These are phyloP conservation scores for Russula dissimulans DNA, from an alignment of 768 basidiomycete species.

Conservation along the genomic window DNA sequence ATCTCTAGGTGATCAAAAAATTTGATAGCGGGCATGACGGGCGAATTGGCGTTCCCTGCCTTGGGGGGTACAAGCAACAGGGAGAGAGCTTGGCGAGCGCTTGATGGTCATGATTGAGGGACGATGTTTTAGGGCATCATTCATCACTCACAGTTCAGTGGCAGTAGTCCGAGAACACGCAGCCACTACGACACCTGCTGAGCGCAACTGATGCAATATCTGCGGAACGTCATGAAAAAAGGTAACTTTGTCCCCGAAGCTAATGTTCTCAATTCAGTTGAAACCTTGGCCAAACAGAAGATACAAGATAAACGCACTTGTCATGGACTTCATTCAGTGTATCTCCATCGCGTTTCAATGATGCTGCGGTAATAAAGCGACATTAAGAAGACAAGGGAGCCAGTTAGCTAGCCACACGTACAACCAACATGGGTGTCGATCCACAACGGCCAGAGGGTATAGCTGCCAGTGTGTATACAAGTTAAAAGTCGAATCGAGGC, in stretches of 20 bases:
- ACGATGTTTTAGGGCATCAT: neutral
- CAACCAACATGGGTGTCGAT: conserved; percentile 70
- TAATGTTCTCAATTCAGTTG: conserved; percentile 19
- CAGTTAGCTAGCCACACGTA: conserved; percentile 18
- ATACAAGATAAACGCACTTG: conserved; percentile 26
- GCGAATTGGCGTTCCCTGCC: conserved; percentile 25
- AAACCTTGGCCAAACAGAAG: neutral
- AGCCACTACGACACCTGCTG: conserved; percentile 45
- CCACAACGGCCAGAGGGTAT: conserved; percentile 83
- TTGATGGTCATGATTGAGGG: conserved; percentile 29
- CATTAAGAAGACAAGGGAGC: neutral
- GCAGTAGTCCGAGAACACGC: conserved; percentile 70
- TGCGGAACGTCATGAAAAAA: conserved; percentile 74
- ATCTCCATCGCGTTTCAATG: conserved; percentile 41
- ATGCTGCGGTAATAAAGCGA: conserved; percentile 30
- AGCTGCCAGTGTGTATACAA: conserved; percentile 35
- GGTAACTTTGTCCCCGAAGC: conserved; percentile 45
- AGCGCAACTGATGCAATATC: conserved; percentile 53
- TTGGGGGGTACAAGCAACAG: conserved; percentile 45
- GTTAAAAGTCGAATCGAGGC: neutral
- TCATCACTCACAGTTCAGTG: conserved; percentile 47
- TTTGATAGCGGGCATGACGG: conserved; percentile 39
- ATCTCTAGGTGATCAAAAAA: conserved; percentile 69
- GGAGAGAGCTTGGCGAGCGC: conserved; percentile 62
- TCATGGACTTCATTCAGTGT: conserved; percentile 43